These are phyloP conservation scores for Eleusine coracana DNA, from an alignment of 176 grass and related monocot genomes.

Conservation along the genomic window DNA sequence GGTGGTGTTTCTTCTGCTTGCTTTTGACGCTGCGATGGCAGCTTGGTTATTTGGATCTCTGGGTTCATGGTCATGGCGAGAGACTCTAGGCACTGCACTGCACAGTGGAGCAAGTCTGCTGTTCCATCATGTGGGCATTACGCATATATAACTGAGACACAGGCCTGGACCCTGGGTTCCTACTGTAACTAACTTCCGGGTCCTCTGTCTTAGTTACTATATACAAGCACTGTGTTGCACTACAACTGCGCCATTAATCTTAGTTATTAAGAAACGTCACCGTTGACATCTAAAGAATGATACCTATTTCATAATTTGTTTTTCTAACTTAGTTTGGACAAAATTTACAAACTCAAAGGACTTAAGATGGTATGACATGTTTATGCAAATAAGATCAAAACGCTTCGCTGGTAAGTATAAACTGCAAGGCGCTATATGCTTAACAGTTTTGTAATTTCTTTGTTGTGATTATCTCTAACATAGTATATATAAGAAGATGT, in stretches of 20 bases:
- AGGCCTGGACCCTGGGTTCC: not conserved
- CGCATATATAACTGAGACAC: not conserved
- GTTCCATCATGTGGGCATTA: not conserved
- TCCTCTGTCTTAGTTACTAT: not conserved
- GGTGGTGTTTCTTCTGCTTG: not conserved
- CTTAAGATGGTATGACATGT: too few species aligned
- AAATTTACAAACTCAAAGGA: not conserved
- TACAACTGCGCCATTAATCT: not conserved
- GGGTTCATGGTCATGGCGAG: slow-evolving; percentile 36
- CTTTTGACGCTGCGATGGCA: not conserved
- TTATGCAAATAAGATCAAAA: too few species aligned
- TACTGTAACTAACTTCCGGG: not conserved
- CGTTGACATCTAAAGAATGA: not conserved
- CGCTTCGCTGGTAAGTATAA: too few species aligned
- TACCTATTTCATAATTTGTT: not conserved
- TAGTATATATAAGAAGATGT: too few species aligned
- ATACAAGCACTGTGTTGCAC: not conserved
- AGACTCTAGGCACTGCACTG: not conserved
- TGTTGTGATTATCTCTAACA: too few species aligned
- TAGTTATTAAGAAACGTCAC: not conserved
- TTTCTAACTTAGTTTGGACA: too few species aligned
- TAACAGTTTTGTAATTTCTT: too few species aligned
- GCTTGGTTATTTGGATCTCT: slow-evolving; percentile 39
- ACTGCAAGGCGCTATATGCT: too few species aligned
- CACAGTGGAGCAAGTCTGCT: not conserved